phyloP scores from a whole-genome alignment of 2,329 filamentous ascomycete genomes.

The Ceratocystis eucalypticola region DNA sequence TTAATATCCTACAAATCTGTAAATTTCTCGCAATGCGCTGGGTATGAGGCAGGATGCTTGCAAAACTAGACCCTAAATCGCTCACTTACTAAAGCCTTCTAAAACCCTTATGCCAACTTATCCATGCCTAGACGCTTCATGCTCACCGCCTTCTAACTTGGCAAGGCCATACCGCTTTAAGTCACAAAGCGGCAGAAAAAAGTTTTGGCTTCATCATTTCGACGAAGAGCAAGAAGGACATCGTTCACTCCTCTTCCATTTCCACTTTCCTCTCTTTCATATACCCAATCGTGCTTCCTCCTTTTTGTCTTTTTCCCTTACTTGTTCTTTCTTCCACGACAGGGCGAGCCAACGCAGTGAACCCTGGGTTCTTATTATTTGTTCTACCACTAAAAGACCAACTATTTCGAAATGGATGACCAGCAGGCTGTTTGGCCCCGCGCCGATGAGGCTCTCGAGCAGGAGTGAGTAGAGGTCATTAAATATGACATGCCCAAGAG shows the following conservation, averaged over 20 bases:
- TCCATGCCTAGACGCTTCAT: background rate
- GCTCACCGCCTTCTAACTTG: constrained; percentile 11
- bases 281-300: constrained; percentile 15
- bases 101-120: background rate
- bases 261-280: too few species aligned
- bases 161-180: background rate
- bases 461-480: constrained; percentile 35
- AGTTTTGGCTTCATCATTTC: constrained; percentile 19
- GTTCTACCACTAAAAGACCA: constrained; percentile 10
- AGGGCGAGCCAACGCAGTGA: constrained; percentile 51
- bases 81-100: background rate
- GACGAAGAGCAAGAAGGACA: too few species aligned
- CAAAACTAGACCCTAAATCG: background rate
- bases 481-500: too few species aligned
- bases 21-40: background rate
- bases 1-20: background rate
- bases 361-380: constrained; percentile 34
- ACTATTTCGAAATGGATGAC: constrained; percentile 15
- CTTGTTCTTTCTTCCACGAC: constrained; percentile 23
- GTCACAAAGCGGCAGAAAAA: constrained; percentile 17
- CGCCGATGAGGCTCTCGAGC: constrained; percentile 59
- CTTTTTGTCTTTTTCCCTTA: constrained; percentile 13
- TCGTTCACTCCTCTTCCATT: too few species aligned
- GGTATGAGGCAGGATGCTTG: too few species aligned
- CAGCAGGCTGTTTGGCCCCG: constrained; percentile 48